Evolutionary conservation across 2,329 filamentous ascomycete species (phyloP), one percentile per base, ranked within the genome.

Genomic region (Elsinoe australis): DNA sequence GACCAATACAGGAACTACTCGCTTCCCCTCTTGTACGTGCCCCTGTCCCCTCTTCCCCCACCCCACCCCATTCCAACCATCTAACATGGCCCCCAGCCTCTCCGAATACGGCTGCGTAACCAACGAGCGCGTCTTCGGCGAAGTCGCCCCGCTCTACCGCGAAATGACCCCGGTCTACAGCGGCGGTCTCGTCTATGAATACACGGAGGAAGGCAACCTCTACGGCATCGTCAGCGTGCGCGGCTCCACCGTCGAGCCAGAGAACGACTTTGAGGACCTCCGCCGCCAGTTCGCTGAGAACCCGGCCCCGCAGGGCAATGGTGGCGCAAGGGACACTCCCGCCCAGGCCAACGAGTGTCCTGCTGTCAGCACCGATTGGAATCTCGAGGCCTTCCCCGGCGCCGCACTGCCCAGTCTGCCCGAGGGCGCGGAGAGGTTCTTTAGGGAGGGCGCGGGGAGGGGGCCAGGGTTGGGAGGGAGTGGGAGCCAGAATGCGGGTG

Each of bases 111-210:
- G 92, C 53, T 98, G 92, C 75, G 82, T 79, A 68, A 83, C 78
- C 63, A 88, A 86, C 73, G 78, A 72, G 52, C 89, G 90, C 58
- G 72, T 83, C 61, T 98, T 95, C 61, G 73, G 80, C 51, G 90
- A 95, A 71, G 70, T 95, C 46, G 67, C 68, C 39, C 75, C 89
- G 36, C 74, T 98, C 50, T 96, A 95, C 82, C 78, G 72, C 67
- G 65, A 95, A 52, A 96, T 96, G 90, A 88, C 83, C 5, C 58
- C 67, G 14, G 88, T 95, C 59, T 96, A 95, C 78, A 95, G 89
- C 32, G 92, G 92, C 60, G 92, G 92, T 65, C 78, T 98, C 31
- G 85, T 95, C 66, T 98, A 95, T 71, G 89, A 96, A 69, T 98
- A 95, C 73, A 82, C 85, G 7, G 71, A 84, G 61, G 87, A 94